phyloP scores from a whole-genome alignment of 192 early-diverging fungal genomes.

The Rhizoclosmatium sp. region DNA sequence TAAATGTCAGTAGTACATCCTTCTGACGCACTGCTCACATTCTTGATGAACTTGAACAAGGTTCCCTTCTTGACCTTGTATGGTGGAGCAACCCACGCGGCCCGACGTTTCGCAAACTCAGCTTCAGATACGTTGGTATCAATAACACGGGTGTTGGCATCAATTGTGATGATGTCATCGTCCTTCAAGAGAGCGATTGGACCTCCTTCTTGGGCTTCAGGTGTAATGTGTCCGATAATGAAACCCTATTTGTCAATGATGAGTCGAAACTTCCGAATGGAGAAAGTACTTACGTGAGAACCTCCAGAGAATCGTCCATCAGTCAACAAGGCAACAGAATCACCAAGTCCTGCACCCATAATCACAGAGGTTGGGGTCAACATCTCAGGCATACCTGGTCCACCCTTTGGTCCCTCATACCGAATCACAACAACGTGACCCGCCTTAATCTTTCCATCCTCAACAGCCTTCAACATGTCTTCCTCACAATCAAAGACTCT shows the following conservation, averaged over 20 bases:
- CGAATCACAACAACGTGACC: slow-evolving; percentile 95
- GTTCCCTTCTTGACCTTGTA: slow-evolving; percentile 89
- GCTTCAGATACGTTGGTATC: slow-evolving; percentile 79
- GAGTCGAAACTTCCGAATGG: slow-evolving; percentile 17
- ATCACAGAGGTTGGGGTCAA: slow-evolving; percentile 96
- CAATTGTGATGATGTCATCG: slow-evolving; percentile 90
- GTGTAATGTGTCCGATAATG: slow-evolving; percentile 98
- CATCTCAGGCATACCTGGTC: slow-evolving; percentile 99
- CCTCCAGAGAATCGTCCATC: slow-evolving; percentile 99
- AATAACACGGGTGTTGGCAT: slow-evolving; percentile 81
- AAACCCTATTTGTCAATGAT: slow-evolving; percentile 72
- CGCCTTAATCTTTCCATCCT: slow-evolving; percentile 86
- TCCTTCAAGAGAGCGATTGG: slow-evolving; percentile 91
- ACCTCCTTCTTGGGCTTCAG: slow-evolving; percentile 96
- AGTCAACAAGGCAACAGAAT: slow-evolving; percentile 96
- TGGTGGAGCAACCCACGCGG: slow-evolving; percentile 82
- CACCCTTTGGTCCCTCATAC: slow-evolving; percentile 98
- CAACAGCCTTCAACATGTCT: slow-evolving; percentile 89
- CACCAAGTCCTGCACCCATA: slow-evolving; percentile 98
- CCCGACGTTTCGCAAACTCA: slow-evolving; percentile 76
- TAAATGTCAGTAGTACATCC: slow-evolving; percentile 59
- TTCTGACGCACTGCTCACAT: slow-evolving; percentile 53
- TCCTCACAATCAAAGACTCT: slow-evolving; percentile 93
- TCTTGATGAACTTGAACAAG: slow-evolving; percentile 89
- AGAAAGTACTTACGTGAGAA: slow-evolving; percentile 72